Conservation (phyloP, 2,329 filamentous ascomycete species). For the Trichoderma koningiopsis region DNA sequence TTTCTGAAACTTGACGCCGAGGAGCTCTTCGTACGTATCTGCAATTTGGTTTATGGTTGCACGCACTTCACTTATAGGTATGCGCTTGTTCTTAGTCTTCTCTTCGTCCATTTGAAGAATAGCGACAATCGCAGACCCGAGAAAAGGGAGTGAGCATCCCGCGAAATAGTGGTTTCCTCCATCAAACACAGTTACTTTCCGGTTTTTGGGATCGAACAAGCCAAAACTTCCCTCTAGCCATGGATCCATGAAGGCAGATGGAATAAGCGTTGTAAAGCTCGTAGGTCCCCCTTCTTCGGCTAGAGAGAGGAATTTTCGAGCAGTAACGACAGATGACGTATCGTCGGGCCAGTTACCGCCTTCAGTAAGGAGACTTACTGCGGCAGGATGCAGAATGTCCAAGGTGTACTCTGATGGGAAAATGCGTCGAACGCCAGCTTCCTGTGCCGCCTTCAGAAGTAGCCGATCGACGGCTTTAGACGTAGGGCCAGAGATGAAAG, state of each 20-base stretch:
- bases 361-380: conserved; percentile 6
- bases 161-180: background rate
- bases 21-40: background rate
- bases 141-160: background rate
- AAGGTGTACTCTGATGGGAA: conserved; percentile 24
- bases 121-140: conserved; percentile 1
- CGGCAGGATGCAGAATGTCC: conserved; percentile 19
- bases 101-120: conserved; percentile 23
- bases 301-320: background rate
- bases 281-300: conserved; percentile 17
- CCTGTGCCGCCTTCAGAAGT: conserved; percentile 19
- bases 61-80: conserved; percentile 8
- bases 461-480: conserved; percentile 1
- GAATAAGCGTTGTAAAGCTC: conserved; percentile 22
- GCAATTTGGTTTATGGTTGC: conserved; percentile 4
- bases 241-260: conserved; percentile 17
- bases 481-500: conserved; percentile 2
- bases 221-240: conserved; percentile 19
- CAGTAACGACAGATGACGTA: conserved; percentile 5
- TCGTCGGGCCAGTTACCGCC: conserved; percentile 19
- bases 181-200: background rate
- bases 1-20: background rate
- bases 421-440: conserved; percentile 25
- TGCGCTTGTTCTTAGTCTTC: conserved; percentile 21
- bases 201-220: background rate